These are phyloP conservation scores for Ogataea nitratoaversa DNA, from an alignment of 805 yeast species.

Conservation along the genomic window DNA sequence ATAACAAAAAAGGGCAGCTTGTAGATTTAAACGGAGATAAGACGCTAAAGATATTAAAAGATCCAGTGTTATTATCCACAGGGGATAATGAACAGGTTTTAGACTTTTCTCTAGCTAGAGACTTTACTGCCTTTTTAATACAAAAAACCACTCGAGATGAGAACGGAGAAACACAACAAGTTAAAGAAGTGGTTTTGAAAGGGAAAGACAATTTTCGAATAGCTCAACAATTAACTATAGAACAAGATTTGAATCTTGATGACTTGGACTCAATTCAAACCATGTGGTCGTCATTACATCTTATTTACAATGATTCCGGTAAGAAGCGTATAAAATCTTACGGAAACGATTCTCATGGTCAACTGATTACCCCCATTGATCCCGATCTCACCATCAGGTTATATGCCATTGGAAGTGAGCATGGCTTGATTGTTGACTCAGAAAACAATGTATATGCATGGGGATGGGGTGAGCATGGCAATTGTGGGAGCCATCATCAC, in stretches of 20 bases:
- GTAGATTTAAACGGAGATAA: constrained; percentile 17
- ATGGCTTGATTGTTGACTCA: constrained; percentile 50
- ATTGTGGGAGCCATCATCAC: constrained; percentile 55
- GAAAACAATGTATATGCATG: constrained; percentile 53
- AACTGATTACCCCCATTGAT: constrained; percentile 28
- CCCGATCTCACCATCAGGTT: constrained; percentile 4
- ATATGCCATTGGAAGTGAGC: constrained; percentile 77
- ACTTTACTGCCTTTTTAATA: constrained; percentile 41
- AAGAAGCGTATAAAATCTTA: constrained; percentile 36
- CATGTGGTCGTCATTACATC: constrained; percentile 83
- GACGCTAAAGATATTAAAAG: constrained; percentile 20
- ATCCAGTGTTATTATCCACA: constrained; percentile 15
- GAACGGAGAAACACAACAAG: neutral
- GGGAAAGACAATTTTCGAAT: constrained; percentile 35
- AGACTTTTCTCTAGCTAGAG: constrained; percentile 47
- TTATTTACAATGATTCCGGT: constrained; percentile 23
- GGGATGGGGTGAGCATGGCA: constrained; percentile 99
- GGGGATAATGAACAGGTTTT: constrained; percentile 3
- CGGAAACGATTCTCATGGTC: constrained; percentile 81
- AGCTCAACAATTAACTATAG: neutral
- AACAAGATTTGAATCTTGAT: neutral
- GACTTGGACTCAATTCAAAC: constrained; percentile 30
- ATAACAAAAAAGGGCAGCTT: constrained; percentile 57
- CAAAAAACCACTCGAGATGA: constrained; percentile 10
- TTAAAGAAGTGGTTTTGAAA: constrained; percentile 9